A percentile compares a stretch with the other conserved stretches of the same genome.
These are phyloP conservation scores for Barbatosphaeria neglecta DNA, from an alignment of 495 filamentous ascomycete species.

Conservation along the genomic window DNA sequence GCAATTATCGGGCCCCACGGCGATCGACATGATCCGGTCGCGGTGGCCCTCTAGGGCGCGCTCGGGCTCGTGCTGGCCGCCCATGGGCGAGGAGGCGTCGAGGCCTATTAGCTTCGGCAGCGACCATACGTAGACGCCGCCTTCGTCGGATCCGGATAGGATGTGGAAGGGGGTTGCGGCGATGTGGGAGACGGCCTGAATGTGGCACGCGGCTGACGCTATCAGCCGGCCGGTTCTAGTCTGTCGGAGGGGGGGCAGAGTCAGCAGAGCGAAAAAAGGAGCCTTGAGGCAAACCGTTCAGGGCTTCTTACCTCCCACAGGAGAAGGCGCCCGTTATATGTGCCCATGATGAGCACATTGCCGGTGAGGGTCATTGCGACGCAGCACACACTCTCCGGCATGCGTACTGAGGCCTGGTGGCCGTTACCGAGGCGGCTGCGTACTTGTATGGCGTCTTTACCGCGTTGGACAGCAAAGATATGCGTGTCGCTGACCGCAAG, in stretches of 20 bases:
- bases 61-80: constrained; percentile 45
- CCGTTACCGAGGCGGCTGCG: constrained; percentile 74
- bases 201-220: constrained; percentile 75
- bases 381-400: constrained; percentile 73
- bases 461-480: constrained; percentile 79
- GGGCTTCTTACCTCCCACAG: constrained; percentile 70
- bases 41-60: constrained; percentile 69
- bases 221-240: constrained; percentile 77
- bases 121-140: constrained; percentile 85
- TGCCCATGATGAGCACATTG: constrained; percentile 72
- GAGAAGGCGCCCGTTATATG: constrained; percentile 72
- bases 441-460: constrained; percentile 85
- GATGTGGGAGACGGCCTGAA: constrained; percentile 72
- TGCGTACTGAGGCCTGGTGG: constrained; percentile 76
- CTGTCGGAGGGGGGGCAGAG: constrained; percentile 25
- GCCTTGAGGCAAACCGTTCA: not conserved
- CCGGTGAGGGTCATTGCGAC: constrained; percentile 45
- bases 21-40: constrained; percentile 62
- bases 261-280: not conserved
- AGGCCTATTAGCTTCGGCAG: constrained; percentile 56
- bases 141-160: constrained; percentile 78
- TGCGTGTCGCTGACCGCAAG: constrained; percentile 74
- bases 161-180: constrained; percentile 65
- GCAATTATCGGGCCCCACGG: constrained; percentile 53
- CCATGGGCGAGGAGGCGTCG: constrained; percentile 33